Conservation (phyloP, 2,329 filamentous ascomycete species). For the Didymella segeticola region DNA sequence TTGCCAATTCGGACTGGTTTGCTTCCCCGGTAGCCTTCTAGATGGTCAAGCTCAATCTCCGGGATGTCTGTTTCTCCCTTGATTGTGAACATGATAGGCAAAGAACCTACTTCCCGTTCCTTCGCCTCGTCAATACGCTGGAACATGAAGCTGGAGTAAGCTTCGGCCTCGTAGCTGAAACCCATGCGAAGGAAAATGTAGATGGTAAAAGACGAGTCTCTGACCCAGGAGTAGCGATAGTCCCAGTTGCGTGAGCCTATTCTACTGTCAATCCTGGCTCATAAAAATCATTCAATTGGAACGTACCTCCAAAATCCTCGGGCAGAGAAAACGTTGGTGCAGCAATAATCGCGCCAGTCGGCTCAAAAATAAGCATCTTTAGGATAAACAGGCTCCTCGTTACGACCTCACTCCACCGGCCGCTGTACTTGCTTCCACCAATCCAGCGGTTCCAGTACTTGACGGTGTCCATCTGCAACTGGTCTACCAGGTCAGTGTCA, state of each 20-base stretch:
- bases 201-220: conserved; percentile 78
- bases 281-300: background rate
- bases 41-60: conserved; percentile 70
- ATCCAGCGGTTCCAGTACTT: conserved; percentile 79
- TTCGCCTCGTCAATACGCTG: conserved; percentile 70
- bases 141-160: conserved; percentile 80
- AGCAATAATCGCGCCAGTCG: conserved; percentile 78
- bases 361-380: conserved; percentile 79
- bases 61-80: conserved; percentile 76
- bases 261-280: background rate
- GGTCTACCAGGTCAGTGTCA: conserved; percentile 64
- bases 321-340: conserved; percentile 79
- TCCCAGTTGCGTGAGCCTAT: conserved; percentile 66
- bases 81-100: conserved; percentile 80
- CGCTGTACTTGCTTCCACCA: conserved; percentile 71
- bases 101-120: conserved; percentile 61
- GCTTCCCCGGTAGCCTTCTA: conserved; percentile 76
- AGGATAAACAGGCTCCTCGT: conserved; percentile 74
- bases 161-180: conserved; percentile 76
- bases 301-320: conserved; percentile 59
- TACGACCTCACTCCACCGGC: conserved; percentile 75
- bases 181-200: conserved; percentile 78
- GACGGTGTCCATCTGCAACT: conserved; percentile 72
- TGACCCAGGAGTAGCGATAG: conserved; percentile 79
- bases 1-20: conserved; percentile 78